A percentile compares a stretch with the other conserved stretches of the same genome.
Conservation (phyloP, 2,329 filamentous ascomycete species). For the Torrubiella hemipterigena region DNA sequence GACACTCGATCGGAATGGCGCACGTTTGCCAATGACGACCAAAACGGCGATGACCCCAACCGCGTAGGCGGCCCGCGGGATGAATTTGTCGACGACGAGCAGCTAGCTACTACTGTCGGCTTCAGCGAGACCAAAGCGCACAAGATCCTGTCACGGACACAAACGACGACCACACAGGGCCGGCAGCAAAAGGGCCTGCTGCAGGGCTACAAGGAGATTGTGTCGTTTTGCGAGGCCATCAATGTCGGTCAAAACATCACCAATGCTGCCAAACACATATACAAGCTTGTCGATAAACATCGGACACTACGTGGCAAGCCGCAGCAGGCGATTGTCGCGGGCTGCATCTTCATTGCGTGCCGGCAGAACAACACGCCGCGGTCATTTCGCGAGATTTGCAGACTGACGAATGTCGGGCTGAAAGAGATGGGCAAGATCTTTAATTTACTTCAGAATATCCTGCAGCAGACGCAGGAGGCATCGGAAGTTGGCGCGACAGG, state of each 20-base stretch:
- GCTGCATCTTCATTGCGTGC: conserved; percentile 95
- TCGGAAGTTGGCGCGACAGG: conserved; percentile 31
- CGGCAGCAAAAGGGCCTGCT: conserved; percentile 73
- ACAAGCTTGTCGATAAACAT: conserved; percentile 86
- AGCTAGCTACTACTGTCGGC: conserved; percentile 79
- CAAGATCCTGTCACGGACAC: conserved; percentile 68
- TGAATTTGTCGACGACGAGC: conserved; percentile 77
- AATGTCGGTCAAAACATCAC: conserved; percentile 70
- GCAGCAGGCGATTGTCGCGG: conserved; percentile 85
- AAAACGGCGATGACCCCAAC: conserved; percentile 89
- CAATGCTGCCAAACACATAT: conserved; percentile 88
- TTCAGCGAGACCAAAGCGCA: conserved; percentile 63
- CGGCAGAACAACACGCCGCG: conserved; percentile 78
- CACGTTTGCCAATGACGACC: conserved; percentile 96
- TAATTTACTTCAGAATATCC: conserved; percentile 82
- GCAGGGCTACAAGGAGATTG: conserved; percentile 81
- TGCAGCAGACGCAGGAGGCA: conserved; percentile 60
- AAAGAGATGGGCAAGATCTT: conserved; percentile 96
- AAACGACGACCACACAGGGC: conserved; percentile 75
- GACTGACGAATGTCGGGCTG: conserved; percentile 85
- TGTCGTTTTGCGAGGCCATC: conserved; percentile 73
- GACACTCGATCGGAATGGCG: conserved; percentile 97
- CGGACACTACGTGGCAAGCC: conserved; percentile 93
- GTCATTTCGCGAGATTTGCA: conserved; percentile 90
- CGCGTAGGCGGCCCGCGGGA: conserved; percentile 95